Evolutionary conservation across 345 rosid species (phyloP), one percentile per base, ranked within the genome.

Genomic region (Ailanthus altissimus): DNA sequence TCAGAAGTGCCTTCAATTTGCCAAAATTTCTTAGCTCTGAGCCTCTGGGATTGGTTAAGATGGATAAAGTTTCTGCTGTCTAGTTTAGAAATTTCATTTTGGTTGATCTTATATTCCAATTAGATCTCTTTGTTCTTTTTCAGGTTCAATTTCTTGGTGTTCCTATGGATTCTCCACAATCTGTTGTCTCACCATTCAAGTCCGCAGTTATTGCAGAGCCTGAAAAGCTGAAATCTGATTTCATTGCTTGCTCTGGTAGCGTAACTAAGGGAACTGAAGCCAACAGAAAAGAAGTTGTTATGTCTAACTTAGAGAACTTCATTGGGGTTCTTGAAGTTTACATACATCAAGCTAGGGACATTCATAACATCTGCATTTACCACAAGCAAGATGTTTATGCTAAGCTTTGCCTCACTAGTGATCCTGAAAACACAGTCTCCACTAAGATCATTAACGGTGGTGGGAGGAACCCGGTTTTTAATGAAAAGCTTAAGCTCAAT

Each of bases 341-440:
- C 84, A 76, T 97, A 25, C 97, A 94, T 82, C 94, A 91, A 81
- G 99, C 99, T 18, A 88, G 99, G 83, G 99, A 97, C 80, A 94
- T 97, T 75, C 98, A 97, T 2, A 97, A 97, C 90, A 89, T 97
- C 80, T 97, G 99, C 90, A 97, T 97, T 85, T 97, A 97, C 90
- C 99, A 97, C 82, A 97, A 97, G 87, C 99, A 97, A 81, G 99
- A 97, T 81, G 99, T 97, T 77, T 97, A 97, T 84, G 98, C 98
- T 67, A 97, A 92, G 93, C 85, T 94, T 83, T 92, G 97, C 79
- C 85, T 97, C 70, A 94, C 97, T 28, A 87, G 88, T 78, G 91
- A 93, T 74, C 99, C 98, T 21, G 93, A 92, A 69, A 86, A 75
- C 85, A 79, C 90, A 1, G 94, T 86, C 59, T 86, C 98, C 53